phyloP scores from a whole-genome alignment of 768 basidiomycete genomes.

The Leccinum rimulosum region DNA sequence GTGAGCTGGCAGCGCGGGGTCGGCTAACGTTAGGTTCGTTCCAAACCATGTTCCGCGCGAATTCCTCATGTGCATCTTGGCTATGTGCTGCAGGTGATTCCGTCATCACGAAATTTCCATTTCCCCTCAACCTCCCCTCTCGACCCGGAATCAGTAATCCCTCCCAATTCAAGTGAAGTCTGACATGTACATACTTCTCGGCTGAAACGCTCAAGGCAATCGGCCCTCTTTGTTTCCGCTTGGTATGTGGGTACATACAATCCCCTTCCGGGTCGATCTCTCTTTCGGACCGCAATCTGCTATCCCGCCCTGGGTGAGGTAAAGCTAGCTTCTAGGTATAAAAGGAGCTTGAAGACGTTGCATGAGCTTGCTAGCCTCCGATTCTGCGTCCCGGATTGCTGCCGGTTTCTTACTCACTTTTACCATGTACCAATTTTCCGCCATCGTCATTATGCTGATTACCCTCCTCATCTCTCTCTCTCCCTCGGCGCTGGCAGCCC shows the following conservation, averaged over 20 bases:
- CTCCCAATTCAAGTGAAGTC: constrained; percentile 4
- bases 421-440: constrained; percentile 20
- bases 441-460: constrained; percentile 39
- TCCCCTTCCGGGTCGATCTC: constrained; percentile 32
- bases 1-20: constrained; percentile 2
- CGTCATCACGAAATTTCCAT: constrained; percentile 15
- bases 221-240: constrained; percentile 22
- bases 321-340: constrained; percentile 27
- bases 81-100: constrained; percentile 11
- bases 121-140: background rate
- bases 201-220: constrained; percentile 19
- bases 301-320: constrained; percentile 30
- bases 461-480: constrained; percentile 42
- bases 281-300: constrained; percentile 17
- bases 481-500: constrained; percentile 41
- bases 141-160: constrained; percentile 20
- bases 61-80: constrained; percentile 21
- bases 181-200: constrained; percentile 17
- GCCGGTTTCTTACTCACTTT: background rate
- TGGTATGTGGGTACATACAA: constrained; percentile 19
- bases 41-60: constrained; percentile 15
- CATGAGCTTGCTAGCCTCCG: constrained; percentile 6
- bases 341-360: constrained; percentile 14
- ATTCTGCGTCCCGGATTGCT: background rate
- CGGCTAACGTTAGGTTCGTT: constrained; percentile 11